Evolutionary conservation across 225 moss, liverwort and hornwort genomes (phyloP).

Genomic region (Anthoceros angustus): DNA sequence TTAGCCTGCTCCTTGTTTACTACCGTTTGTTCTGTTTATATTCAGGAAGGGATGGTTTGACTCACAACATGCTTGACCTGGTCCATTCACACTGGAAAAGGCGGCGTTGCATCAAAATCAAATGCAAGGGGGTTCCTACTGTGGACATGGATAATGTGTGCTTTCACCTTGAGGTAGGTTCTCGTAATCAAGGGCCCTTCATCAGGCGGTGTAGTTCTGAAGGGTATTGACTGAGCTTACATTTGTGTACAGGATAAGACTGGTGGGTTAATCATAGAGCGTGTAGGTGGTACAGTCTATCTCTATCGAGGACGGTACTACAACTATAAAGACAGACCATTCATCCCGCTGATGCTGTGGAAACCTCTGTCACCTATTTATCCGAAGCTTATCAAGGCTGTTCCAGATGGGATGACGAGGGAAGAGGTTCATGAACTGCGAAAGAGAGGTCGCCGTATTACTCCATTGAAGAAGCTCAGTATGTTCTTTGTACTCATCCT

Average conservation of each 20-base stretch:
- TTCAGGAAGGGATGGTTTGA: constrained; percentile 92
- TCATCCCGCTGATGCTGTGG: not conserved
- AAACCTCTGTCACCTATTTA: constrained; percentile 1
- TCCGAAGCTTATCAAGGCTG: constrained; percentile 17
- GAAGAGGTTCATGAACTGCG: constrained; percentile 18
- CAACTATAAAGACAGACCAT: constrained; percentile 11
- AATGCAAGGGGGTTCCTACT: constrained; percentile 99
- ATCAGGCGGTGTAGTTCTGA: too few relatives aligned
- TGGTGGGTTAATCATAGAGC: constrained; percentile 21
- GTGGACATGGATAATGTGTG: constrained; percentile 93
- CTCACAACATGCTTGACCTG: constrained; percentile 89
- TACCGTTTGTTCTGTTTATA: not conserved
- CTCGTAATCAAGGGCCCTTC: not conserved
- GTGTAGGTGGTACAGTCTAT: constrained; percentile 16
- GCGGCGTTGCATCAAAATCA: constrained; percentile 72
- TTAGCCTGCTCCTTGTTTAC: not conserved
- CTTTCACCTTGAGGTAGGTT: constrained; percentile 51
- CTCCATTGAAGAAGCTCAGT: constrained; percentile 27
- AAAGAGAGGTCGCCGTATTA: constrained; percentile 15
- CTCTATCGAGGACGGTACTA: constrained; percentile 24
- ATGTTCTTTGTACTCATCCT: not conserved
- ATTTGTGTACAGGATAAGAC: constrained; percentile 15
- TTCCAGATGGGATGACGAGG: constrained; percentile 17
- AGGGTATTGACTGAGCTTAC: too few relatives aligned
- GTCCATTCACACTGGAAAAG: constrained; percentile 91